Base-by-base conservation (phyloP, 2,329 filamentous ascomycete genomes). In the Aspergillus candidus region DNA sequence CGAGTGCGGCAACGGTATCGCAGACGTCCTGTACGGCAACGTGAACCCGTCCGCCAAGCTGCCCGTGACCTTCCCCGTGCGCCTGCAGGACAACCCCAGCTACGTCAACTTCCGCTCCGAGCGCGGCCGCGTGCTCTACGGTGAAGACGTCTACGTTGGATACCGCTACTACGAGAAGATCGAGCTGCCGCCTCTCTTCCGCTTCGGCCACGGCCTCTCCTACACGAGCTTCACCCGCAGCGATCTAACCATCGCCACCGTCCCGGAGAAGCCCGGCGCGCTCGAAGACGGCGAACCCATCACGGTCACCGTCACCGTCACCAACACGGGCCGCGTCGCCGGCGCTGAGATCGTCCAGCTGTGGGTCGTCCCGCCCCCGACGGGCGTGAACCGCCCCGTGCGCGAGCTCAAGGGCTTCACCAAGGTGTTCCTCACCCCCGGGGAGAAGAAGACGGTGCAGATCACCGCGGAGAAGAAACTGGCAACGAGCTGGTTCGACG, bases 1-100 rank as follows among this genome's bases (percentile, higher is more conserved):
- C 57, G 87, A 93, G 69, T 84, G 83, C 4, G 88, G 87, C 5
- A 88, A 90, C 58, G 83, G 82, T 10, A 83, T 94, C 49, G 86
- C 84, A 0, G 86, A 91, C 52, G 75, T 91, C 1, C 72, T 91
- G 1, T 86, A 87, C 51, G 87, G 86, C 38, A 77, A 83, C 49
- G 76, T 79, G 37, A 89, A 86, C 59, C 87, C 87, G 0, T 83
- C 79, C 35, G 86, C 81, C 11, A 89, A 89, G 62, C 73, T 90
- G 1, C 83, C 85, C 0, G 72, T 89, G 15, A 84, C 76, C 2
- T 90, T 90, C 68, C 87, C 88, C 1, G 73, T 72, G 41, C 72
- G 74, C 12, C 60, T 84, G 1, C 76, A 84, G 57, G 83, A 89
- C 57, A 88, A 85, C 49, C 86, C 87, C 1, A 79, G 84, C 0